phyloP scores from a whole-genome alignment of 164 flowering plant genomes.

The Sextonia rubra region DNA sequence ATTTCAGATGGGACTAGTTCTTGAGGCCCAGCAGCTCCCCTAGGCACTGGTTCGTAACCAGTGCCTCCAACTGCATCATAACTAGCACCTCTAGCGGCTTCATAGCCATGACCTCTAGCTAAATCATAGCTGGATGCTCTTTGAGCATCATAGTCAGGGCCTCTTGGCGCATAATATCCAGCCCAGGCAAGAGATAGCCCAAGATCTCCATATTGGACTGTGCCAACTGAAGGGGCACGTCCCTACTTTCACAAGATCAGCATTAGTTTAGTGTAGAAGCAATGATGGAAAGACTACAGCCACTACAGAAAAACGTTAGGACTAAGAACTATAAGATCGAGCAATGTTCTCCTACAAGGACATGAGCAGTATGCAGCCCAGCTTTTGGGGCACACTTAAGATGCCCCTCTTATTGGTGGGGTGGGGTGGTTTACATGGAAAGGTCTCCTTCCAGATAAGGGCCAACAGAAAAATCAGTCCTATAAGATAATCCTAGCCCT shows the following conservation, averaged over 20 bases:
- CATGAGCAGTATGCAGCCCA: no score
- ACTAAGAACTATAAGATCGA: no score
- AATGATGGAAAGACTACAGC: neutral
- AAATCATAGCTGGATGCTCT: slow-evolving; percentile 3
- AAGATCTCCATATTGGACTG: neutral
- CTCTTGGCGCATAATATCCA: neutral
- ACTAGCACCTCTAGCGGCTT: slow-evolving; percentile 1
- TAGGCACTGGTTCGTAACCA: neutral
- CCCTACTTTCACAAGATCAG: neutral
- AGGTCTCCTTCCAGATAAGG: no score
- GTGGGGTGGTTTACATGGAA: no score
- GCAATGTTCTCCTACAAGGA: no score
- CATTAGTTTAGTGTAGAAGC: neutral
- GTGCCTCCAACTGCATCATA: slow-evolving; percentile 4
- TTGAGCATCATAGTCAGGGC: neutral
- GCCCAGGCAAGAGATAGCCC: neutral
- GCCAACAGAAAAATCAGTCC: no score
- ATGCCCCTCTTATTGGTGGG: no score
- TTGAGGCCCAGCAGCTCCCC: slow-evolving; percentile 7
- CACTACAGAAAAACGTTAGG: no score
- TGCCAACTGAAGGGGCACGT: neutral
- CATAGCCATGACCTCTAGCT: neutral
- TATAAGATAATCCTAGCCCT: no score
- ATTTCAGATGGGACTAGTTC: neutral
- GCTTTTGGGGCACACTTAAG: no score